Percentiles rank a stretch among this genome's conserved stretches.
These are phyloP conservation scores for Chaetomiaceae sp. DNA, from an alignment of 2,329 filamentous ascomycete genomes.

Conservation along the genomic window DNA sequence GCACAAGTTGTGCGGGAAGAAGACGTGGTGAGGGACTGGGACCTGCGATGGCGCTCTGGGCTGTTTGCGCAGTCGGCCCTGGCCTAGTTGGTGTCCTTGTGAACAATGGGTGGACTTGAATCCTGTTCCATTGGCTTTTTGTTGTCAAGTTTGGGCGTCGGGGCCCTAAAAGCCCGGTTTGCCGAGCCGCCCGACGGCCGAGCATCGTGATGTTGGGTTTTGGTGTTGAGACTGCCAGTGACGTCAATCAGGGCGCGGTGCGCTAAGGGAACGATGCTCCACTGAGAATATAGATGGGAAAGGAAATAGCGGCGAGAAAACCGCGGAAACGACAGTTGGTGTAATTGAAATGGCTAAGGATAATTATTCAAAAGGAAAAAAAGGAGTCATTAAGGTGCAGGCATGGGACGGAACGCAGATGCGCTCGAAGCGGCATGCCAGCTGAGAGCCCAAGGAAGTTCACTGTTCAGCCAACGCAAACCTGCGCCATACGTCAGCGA, in stretches of 20 bases:
- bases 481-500: conserved; percentile 5
- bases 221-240: conserved; percentile 8
- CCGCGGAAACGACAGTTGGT: not conserved
- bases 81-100: conserved; percentile 9
- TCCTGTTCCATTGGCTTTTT: not conserved
- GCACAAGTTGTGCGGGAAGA: conserved; percentile 14
- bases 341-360: not conserved
- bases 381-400: not conserved
- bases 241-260: conserved; percentile 19
- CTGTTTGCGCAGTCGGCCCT: not conserved
- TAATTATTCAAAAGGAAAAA: not conserved
- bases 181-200: conserved; percentile 16
- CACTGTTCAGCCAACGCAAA: not conserved
- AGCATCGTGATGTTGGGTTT: conserved; percentile 18
- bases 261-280: not conserved
- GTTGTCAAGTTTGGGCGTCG: conserved; percentile 1
- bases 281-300: not conserved
- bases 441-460: no score
- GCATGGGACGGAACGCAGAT: no score
- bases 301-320: not conserved
- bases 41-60: not conserved
- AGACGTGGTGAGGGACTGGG: not conserved
- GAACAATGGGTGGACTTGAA: conserved; percentile 17
- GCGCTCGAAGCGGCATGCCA: no score
- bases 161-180: conserved; percentile 7